phyloP scores from a whole-genome alignment of 176 grass and related monocot species.

The Lolium rigidum region DNA sequence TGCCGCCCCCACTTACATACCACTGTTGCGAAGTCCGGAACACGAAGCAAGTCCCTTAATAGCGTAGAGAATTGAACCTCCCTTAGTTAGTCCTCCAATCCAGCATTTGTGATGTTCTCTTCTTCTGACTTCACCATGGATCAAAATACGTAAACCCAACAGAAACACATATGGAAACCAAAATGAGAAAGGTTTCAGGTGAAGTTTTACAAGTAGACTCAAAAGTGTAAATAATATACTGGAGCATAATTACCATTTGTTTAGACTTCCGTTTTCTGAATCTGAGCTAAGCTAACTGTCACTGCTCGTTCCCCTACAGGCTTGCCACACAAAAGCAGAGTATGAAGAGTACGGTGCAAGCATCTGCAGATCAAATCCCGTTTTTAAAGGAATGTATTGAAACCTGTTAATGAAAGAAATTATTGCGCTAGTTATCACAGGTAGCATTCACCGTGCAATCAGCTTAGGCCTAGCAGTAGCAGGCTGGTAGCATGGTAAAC shows the following conservation, averaged over 20 bases:
- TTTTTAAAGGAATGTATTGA: constrained; percentile 99
- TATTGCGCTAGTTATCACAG: background rate
- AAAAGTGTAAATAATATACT: background rate
- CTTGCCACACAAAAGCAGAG: constrained; percentile 98
- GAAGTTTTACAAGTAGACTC: background rate
- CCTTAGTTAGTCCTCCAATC: no score
- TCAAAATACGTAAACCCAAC: no score
- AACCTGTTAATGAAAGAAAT: background rate
- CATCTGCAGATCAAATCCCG: constrained; percentile 92
- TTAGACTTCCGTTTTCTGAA: background rate
- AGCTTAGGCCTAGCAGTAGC: background rate
- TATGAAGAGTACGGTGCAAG: constrained; percentile 96
- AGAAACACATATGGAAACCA: no score
- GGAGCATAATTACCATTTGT: background rate
- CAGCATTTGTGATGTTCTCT: no score
- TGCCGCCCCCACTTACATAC: no score
- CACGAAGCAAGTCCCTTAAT: no score
- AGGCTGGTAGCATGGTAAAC: constrained; percentile 18
- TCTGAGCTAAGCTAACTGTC: constrained; percentile 19
- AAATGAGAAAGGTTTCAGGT: no score
- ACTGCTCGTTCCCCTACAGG: constrained; percentile 45
- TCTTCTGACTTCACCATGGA: no score
- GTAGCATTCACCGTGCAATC: background rate
- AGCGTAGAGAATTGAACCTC: no score
- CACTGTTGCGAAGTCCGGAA: no score